Base-by-base conservation (phyloP, 805 yeast species). In the Hanseniaspora osmophila region DNA sequence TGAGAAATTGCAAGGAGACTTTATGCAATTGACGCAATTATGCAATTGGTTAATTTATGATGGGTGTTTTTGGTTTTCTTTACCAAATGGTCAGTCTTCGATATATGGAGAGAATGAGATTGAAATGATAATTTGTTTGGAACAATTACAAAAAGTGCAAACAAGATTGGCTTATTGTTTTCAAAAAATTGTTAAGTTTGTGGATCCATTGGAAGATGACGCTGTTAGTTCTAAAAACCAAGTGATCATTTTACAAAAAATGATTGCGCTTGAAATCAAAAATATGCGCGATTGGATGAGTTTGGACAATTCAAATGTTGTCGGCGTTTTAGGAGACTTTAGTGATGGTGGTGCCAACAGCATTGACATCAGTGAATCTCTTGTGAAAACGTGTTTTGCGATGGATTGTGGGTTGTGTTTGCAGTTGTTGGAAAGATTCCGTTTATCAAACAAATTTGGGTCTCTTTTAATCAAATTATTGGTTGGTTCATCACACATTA, bases 51-150 rank as follows among this genome's bases (percentile, higher is more conserved):
- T 32, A 49, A 52, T 33, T 41, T 54, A 3, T 41, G 51, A 15
- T 45, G 47, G 12, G 48, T 45, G 30, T 52, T 54, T 27, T 52
- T 54, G 46, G 44, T 47, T 1, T 45, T 57, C 18, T 45, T 64
- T 16, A 48, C 50, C 1, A 56, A 55, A 32, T 45, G 60, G 16
- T 42, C 45, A 32, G 6, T 3, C 10, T 13, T 32, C 35, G 5
- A 11, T 32, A 5, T 32, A 32, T n/a, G 35, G 35, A 6, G 15
- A n/a, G 6, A 32, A 32, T 9, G 35, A 32, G 35, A 32, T 32
- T 32, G 35, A 32, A 11, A 22, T 32, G 35, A n/a, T 32, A 4
- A 6, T 32, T 9, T 32, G 35, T 32, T 4, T 32, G 5, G 35
- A 32, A 9, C 35, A 32, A 32, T 32, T 32, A n/a, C 13, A 32